Percentiles rank a stretch among this genome's conserved stretches.
These are phyloP conservation scores for Colletotrichum lupini DNA, from an alignment of 2,329 filamentous ascomycete species.

Conservation along the genomic window DNA sequence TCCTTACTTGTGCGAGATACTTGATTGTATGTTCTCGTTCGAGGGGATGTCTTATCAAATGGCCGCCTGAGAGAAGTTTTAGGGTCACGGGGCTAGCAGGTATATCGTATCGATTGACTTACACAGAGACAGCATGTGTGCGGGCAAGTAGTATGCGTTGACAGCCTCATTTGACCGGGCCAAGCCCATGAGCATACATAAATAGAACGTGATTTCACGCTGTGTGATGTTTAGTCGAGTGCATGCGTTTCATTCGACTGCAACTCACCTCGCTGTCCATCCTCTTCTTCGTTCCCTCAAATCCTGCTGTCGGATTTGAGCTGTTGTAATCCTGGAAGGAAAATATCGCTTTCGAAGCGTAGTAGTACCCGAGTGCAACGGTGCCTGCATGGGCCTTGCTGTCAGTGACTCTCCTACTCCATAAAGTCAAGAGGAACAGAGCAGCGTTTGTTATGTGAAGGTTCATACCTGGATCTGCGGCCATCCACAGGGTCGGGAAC, in stretches of 20 bases:
- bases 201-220: constrained; percentile 19
- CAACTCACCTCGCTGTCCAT: constrained; percentile 25
- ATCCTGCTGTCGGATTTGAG: constrained; percentile 13
- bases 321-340: constrained; percentile 34
- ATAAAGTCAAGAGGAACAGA: too few relatives aligned
- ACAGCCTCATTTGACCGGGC: constrained; percentile 38
- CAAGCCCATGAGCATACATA: constrained; percentile 38
- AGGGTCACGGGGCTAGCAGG: not conserved
- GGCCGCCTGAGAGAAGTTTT: not conserved
- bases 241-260: not conserved
- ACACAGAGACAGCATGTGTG: constrained; percentile 39
- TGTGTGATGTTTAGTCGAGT: not conserved
- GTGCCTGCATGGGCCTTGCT: constrained; percentile 37
- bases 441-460: not conserved
- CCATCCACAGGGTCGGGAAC: constrained; percentile 50
- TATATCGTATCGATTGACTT: not conserved
- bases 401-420: too few relatives aligned
- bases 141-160: constrained; percentile 38
- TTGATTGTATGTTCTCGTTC: constrained; percentile 38
- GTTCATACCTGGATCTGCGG: constrained; percentile 45
- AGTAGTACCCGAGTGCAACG: constrained; percentile 51
- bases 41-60: constrained; percentile 17
- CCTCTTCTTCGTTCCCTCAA: constrained; percentile 25
- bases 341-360: constrained; percentile 39
- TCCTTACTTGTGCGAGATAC: constrained; percentile 32